Conservation (phyloP, 2,329 filamentous ascomycete genomes). For the Knufia fluminis region DNA sequence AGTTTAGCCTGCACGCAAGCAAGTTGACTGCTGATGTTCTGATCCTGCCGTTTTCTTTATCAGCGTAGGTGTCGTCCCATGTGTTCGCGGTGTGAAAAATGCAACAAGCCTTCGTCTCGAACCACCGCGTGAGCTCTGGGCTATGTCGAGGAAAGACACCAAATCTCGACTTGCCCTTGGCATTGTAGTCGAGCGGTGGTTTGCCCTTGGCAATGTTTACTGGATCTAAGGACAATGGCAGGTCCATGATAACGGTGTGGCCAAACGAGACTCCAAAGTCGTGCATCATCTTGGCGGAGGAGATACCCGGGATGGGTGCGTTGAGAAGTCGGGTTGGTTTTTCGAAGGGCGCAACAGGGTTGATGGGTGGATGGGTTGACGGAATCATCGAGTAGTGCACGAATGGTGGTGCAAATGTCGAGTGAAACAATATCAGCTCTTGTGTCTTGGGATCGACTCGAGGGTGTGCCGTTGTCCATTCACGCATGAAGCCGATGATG, state of each 20-base stretch:
- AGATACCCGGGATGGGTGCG: conserved; percentile 50
- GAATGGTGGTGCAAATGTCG: conserved; percentile 55
- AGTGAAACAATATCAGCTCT: conserved; percentile 60
- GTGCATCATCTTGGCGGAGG: conserved; percentile 64
- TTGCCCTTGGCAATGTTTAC: conserved; percentile 49
- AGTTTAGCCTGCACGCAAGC: conserved; percentile 58
- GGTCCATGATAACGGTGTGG: conserved; percentile 60
- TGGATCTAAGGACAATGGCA: conserved; percentile 57
- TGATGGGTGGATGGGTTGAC: conserved; percentile 27
- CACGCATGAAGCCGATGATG: conserved; percentile 52
- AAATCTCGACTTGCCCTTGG: conserved; percentile 50
- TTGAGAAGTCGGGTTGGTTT: conserved; percentile 36
- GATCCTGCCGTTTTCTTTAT: conserved; percentile 22
- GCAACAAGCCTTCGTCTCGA: conserved; percentile 57
- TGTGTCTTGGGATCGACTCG: conserved; percentile 56
- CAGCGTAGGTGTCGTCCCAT: conserved; percentile 47
- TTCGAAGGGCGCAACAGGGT: conserved; percentile 21
- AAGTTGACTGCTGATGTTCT: conserved; percentile 47
- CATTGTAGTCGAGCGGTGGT: conserved; percentile 52
- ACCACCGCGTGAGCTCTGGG: conserved; percentile 54
- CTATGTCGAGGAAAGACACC: conserved; percentile 57
- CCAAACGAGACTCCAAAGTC: conserved; percentile 59
- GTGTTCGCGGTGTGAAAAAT: conserved; percentile 66
- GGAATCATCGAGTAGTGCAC: conserved; percentile 57
- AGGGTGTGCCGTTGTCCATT: conserved; percentile 61